These are phyloP conservation scores for Dimocarpus longan DNA, from an alignment of 345 rosid species.

Conservation along the genomic window DNA sequence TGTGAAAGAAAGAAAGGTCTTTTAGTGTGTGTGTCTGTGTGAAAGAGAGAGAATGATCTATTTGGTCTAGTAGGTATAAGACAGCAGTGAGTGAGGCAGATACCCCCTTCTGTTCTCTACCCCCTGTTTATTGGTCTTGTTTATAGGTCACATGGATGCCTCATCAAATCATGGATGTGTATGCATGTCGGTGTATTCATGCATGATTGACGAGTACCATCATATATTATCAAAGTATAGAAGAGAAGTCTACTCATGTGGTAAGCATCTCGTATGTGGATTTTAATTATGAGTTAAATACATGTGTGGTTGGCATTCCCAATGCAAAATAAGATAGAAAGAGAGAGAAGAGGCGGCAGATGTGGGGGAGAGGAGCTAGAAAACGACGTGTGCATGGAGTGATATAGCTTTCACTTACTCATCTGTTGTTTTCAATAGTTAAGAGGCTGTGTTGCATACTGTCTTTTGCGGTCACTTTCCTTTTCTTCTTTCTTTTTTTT, in stretches of 20 bases:
- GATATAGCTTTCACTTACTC: slow-evolving; percentile 48
- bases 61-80: slow-evolving; percentile 32
- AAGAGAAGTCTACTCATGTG: no score
- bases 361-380: slow-evolving; percentile 54
- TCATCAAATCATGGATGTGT: background rate
- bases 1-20: slow-evolving; percentile 31
- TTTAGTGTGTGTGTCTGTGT: slow-evolving; percentile 1
- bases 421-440: slow-evolving; percentile 49
- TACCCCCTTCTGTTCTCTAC: slow-evolving; percentile 19
- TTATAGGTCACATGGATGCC: slow-evolving; percentile 20
- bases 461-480: slow-evolving; percentile 26
- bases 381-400: slow-evolving; percentile 60
- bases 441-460: slow-evolving; percentile 32
- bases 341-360: slow-evolving; percentile 45
- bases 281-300: background rate
- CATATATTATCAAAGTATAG: background rate
- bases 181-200: slow-evolving; percentile 11
- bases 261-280: background rate
- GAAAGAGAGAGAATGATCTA: slow-evolving; percentile 19
- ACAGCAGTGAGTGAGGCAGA: slow-evolving; percentile 8
- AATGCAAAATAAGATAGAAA: slow-evolving; percentile 23
- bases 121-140: slow-evolving; percentile 24
- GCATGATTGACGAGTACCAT: background rate
- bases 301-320: slow-evolving; percentile 46
- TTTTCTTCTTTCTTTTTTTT: background rate